These are phyloP conservation scores for Umbelopsis vinacea DNA, from an alignment of 192 early-diverging fungal species.

Conservation along the genomic window DNA sequence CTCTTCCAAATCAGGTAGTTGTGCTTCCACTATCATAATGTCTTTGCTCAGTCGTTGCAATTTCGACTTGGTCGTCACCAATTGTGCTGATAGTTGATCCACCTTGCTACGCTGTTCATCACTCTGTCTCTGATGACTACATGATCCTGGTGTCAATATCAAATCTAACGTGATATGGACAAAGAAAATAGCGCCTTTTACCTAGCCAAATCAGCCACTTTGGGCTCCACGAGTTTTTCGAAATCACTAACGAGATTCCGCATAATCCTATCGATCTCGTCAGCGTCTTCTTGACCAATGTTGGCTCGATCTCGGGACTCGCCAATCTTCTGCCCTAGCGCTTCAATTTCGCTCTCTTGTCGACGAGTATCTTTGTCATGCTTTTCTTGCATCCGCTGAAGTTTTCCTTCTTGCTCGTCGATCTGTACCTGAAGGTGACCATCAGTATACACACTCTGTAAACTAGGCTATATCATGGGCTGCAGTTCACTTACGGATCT, in stretches of 20 bases:
- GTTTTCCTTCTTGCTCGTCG: not conserved
- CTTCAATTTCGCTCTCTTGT: slow-evolving; percentile 13
- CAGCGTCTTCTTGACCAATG: slow-evolving; percentile 3
- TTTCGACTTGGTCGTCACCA: not conserved
- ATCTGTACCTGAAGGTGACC: not conserved
- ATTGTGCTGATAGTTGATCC: not conserved
- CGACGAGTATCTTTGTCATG: slow-evolving; percentile 8
- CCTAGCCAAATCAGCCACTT: not conserved
- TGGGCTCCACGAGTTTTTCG: not conserved
- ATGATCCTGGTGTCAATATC: not conserved
- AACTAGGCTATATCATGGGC: not conserved
- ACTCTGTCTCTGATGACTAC: not conserved
- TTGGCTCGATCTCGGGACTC: slow-evolving; percentile 4
- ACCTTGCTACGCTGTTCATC: not conserved
- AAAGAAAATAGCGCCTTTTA: not conserved
- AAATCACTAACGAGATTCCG: not conserved
- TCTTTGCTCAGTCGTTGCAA: slow-evolving; percentile 21
- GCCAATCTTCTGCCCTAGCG: not conserved
- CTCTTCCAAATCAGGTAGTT: slow-evolving; percentile 7
- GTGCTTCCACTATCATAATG: slow-evolving; percentile 9
- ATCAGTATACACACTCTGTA: not conserved
- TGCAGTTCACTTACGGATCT: not conserved
- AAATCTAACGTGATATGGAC: not conserved
- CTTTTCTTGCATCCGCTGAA: not conserved
- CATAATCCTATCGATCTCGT: slow-evolving; percentile 14